Conservation (phyloP, 2,329 filamentous ascomycete genomes). For the Chaetomiaceae sp. region DNA sequence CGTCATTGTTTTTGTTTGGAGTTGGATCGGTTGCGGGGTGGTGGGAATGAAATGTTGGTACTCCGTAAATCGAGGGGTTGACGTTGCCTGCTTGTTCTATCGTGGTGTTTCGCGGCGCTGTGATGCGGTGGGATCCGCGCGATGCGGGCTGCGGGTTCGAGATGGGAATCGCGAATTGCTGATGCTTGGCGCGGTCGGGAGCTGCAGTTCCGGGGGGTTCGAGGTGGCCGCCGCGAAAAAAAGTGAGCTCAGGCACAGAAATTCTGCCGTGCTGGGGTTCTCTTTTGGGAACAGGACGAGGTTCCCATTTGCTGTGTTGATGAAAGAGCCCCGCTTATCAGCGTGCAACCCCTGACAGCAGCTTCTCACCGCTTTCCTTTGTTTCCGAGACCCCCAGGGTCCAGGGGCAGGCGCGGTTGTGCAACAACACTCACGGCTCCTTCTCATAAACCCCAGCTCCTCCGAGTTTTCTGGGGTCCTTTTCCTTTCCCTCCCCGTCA, state of each 20-base stretch:
- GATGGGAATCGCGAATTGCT: not conserved
- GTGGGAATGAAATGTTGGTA: not conserved
- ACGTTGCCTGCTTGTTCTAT: not conserved
- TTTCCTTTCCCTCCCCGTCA: not conserved
- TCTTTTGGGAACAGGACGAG: not conserved
- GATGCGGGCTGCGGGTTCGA: not conserved
- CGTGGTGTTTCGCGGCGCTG: not conserved
- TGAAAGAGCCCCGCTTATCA: not conserved
- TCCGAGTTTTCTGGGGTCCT: not conserved
- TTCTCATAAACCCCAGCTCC: not conserved
- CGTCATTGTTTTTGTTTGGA: constrained; percentile 20
- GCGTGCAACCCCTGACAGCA: not conserved
- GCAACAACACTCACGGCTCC: not conserved
- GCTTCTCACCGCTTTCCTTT: constrained; percentile 12
- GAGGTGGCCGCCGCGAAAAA: constrained; percentile 7
- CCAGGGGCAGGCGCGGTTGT: not conserved
- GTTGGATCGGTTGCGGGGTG: not conserved
- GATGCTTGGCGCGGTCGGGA: constrained; percentile 15
- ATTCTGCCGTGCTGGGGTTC: constrained; percentile 15
- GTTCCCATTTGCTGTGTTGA: not conserved
- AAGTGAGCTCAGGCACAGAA: not conserved
- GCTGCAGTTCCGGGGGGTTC: constrained; percentile 18
- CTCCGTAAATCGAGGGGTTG: no score
- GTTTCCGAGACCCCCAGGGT: not conserved
- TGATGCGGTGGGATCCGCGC: not conserved